Evolutionary conservation across 352 stramenopile genomes (phyloP).

Genomic region (Ochromonadaceae sp.): DNA sequence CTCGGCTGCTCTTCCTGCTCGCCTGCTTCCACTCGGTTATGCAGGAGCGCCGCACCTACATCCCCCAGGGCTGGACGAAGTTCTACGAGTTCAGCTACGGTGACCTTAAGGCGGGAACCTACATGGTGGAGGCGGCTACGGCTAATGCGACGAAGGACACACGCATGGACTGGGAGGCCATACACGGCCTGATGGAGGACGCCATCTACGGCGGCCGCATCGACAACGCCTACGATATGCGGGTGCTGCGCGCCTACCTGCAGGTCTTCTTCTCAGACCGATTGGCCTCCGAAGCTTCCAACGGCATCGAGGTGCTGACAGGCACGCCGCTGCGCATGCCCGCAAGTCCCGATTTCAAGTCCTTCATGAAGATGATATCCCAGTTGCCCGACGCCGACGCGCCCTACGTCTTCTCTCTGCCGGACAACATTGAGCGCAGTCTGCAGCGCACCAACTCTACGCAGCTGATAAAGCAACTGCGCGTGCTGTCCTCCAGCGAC

Average conservation of each 20-base stretch:
- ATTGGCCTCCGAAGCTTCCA: not conserved
- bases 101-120: constrained; percentile 71
- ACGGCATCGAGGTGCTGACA: not conserved
- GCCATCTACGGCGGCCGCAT: constrained; percentile 82
- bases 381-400: constrained; percentile 32
- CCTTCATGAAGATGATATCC: constrained; percentile 24
- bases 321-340: constrained; percentile 10
- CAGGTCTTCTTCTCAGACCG: constrained; percentile 38
- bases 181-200: constrained; percentile 85
- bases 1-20: constrained; percentile 54
- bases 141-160: constrained; percentile 23
- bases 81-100: constrained; percentile 88
- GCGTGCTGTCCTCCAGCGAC: constrained; percentile 52
- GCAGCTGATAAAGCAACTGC: constrained; percentile 61
- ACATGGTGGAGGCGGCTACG: constrained; percentile 61
- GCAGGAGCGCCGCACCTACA: constrained; percentile 65
- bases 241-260: constrained; percentile 68
- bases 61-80: constrained; percentile 86
- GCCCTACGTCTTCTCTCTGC: constrained; percentile 67
- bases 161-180: constrained; percentile 64
- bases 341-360: constrained; percentile 5
- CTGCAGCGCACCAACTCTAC: constrained; percentile 68
- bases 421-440: constrained; percentile 80
- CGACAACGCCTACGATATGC: constrained; percentile 75
- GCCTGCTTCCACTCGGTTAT: constrained; percentile 65